phyloP scores from a whole-genome alignment of 768 basidiomycete species.

The Suillus decipiens region DNA sequence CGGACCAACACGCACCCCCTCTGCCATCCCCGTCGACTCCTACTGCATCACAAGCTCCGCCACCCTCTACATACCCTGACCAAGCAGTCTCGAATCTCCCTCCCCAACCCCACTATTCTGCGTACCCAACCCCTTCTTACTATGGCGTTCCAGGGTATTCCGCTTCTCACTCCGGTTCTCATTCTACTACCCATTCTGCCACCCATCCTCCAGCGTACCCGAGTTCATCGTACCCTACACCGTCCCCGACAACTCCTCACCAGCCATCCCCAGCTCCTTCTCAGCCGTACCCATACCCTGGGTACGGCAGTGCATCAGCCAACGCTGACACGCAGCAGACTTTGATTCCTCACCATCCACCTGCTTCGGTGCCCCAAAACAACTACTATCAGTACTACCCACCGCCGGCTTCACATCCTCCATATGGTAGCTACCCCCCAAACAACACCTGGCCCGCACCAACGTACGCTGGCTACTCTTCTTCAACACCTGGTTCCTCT shows the following conservation, averaged over 20 bases:
- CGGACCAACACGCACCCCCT: conserved; percentile 27
- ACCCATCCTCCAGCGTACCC: conserved; percentile 9
- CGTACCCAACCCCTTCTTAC: conserved; percentile 35
- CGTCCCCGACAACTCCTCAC: conserved; percentile 25
- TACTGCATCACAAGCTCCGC: conserved; percentile 27
- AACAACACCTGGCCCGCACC: conserved; percentile 23
- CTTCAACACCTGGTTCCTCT: conserved; percentile 26
- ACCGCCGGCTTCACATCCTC: conserved; percentile 25
- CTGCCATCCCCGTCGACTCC: conserved; percentile 33
- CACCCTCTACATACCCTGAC: conserved; percentile 32
- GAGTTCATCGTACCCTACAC: conserved; percentile 21
- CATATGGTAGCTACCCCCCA: conserved; percentile 31
- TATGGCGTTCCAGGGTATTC: conserved; percentile 33
- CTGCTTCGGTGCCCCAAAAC: conserved; percentile 19
- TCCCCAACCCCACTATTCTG: conserved; percentile 32
- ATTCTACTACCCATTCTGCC: conserved; percentile 14
- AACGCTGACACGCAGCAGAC: conserved; percentile 28
- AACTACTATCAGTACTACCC: conserved; percentile 36
- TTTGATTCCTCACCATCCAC: conserved; percentile 17
- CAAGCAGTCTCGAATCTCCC: conserved; percentile 26
- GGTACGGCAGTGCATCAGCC: conserved; percentile 21
- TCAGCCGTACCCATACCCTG: conserved; percentile 27
- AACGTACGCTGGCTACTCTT: conserved; percentile 34
- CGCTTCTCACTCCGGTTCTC: not conserved
- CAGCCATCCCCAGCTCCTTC: conserved; percentile 20